These are phyloP conservation scores for Carex pumila DNA, from an alignment of 176 grass and related monocot genomes.

Conservation along the genomic window DNA sequence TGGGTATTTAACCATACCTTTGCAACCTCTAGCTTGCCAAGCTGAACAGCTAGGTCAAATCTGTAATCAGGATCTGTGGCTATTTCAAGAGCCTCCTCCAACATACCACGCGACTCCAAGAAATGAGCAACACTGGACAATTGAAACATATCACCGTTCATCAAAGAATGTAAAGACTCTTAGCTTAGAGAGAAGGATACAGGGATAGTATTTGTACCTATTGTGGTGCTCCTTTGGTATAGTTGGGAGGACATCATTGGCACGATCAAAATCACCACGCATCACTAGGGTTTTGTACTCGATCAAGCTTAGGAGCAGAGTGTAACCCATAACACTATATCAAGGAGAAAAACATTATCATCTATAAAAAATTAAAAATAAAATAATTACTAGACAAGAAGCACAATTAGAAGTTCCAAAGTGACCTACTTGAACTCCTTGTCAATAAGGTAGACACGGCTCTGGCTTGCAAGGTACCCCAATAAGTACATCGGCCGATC, in stretches of 20 bases:
- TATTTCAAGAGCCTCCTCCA: slow-evolving; percentile 97
- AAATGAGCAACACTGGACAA: slow-evolving; percentile 74
- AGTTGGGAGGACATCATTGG: slow-evolving; percentile 81
- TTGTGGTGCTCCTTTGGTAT: slow-evolving; percentile 89
- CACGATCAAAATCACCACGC: slow-evolving; percentile 88
- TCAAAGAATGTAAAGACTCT: background rate
- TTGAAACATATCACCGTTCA: slow-evolving; percentile 12
- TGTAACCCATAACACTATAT: slow-evolving; percentile 94
- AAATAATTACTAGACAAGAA: background rate
- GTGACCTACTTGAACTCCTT: slow-evolving; percentile 91
- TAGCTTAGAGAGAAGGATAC: background rate
- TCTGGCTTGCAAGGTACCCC: slow-evolving; percentile 95
- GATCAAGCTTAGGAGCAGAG: slow-evolving; percentile 95
- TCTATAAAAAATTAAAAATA: slow-evolving; percentile 16
- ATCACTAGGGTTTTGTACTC: slow-evolving; percentile 98
- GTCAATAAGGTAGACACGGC: slow-evolving; percentile 98
- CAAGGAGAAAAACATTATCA: slow-evolving; percentile 38
- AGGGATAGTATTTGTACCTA: slow-evolving; percentile 33
- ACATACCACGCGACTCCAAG: slow-evolving; percentile 93
- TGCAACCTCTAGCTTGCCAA: slow-evolving; percentile 81
- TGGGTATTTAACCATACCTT: slow-evolving; percentile 45
- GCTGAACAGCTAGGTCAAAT: slow-evolving; percentile 94
- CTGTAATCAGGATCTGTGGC: slow-evolving; percentile 95
- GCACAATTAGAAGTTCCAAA: slow-evolving; percentile 11
- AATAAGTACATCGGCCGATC: slow-evolving; percentile 98